These are phyloP conservation scores for Tuber borchii DNA, from an alignment of 495 filamentous ascomycete species.

Conservation along the genomic window DNA sequence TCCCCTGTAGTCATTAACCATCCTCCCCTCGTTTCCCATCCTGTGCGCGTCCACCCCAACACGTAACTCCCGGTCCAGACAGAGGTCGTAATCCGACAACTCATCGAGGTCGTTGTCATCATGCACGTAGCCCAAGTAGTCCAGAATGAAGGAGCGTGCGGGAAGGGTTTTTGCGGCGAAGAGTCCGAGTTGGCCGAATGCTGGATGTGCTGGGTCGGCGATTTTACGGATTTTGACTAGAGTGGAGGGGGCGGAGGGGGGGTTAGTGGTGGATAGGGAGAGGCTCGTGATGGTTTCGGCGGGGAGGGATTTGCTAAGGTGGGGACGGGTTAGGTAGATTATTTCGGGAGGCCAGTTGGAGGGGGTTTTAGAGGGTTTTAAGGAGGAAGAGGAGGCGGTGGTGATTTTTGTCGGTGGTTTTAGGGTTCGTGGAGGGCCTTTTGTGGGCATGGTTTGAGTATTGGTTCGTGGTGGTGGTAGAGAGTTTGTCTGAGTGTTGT, in stretches of 20 bases:
- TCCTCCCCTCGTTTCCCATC: slow-evolving; percentile 62
- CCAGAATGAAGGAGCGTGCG: slow-evolving; percentile 55
- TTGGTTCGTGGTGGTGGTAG: neutral
- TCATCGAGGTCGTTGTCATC: slow-evolving; percentile 43
- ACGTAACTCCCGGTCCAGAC: slow-evolving; percentile 52
- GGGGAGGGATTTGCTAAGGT: slow-evolving; percentile 49
- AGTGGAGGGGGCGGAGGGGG: slow-evolving; percentile 46
- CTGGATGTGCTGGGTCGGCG: slow-evolving; percentile 53
- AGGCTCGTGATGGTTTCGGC: slow-evolving; percentile 42
- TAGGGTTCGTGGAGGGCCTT: neutral
- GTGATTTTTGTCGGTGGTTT: slow-evolving; percentile 1
- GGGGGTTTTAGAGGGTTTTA: slow-evolving; percentile 14
- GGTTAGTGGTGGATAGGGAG: slow-evolving; percentile 27
- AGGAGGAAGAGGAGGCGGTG: slow-evolving; percentile 8
- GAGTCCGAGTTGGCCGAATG: slow-evolving; percentile 58
- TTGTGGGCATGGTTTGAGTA: slow-evolving; percentile 20
- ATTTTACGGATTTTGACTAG: slow-evolving; percentile 54
- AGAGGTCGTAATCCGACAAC: slow-evolving; percentile 60
- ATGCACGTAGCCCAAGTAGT: slow-evolving; percentile 62
- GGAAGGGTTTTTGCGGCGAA: slow-evolving; percentile 55
- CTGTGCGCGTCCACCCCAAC: slow-evolving; percentile 59
- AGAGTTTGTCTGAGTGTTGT: neutral
- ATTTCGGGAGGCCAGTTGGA: slow-evolving; percentile 54
- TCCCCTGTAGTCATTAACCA: slow-evolving; percentile 69
- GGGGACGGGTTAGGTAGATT: slow-evolving; percentile 50